phyloP scores from a whole-genome alignment of 2,329 filamentous ascomycete genomes.

The Onygenales sp. region DNA sequence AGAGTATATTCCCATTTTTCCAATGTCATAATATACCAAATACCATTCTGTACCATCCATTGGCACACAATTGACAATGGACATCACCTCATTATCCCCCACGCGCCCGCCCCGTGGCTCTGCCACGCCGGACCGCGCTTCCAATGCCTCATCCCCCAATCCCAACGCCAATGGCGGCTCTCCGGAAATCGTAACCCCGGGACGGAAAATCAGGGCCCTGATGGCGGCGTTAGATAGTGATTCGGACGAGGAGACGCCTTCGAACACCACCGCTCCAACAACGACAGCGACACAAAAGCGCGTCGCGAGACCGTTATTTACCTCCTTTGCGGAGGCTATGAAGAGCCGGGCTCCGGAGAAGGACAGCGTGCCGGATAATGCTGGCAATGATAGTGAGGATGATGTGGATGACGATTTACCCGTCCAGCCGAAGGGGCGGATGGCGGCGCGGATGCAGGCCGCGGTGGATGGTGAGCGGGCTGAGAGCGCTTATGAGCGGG shows the following conservation, averaged over 20 bases:
- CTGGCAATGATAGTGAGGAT: conserved; percentile 21
- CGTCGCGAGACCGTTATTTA: background rate
- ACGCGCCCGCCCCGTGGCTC: background rate
- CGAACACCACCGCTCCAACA: background rate
- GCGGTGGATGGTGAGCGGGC: conserved; percentile 13
- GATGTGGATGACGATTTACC: conserved; percentile 38
- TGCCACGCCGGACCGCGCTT: background rate
- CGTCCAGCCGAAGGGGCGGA: conserved; percentile 50
- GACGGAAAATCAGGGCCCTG: conserved; percentile 40
- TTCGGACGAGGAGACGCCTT: conserved; percentile 32
- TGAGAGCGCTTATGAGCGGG: background rate
- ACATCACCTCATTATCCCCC: background rate
- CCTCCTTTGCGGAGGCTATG: background rate
- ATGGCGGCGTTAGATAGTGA: conserved; percentile 40
- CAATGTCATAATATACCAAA: background rate
- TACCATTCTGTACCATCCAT: background rate
- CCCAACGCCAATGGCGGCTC: conserved; percentile 11
- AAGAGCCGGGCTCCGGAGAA: background rate
- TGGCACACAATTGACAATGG: background rate
- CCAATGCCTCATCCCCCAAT: background rate
- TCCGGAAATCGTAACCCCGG: conserved; percentile 32
- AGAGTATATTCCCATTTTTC: background rate
- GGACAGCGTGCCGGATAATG: conserved; percentile 4
- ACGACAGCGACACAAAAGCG: background rate
- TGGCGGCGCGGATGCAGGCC: conserved; percentile 54